A percentile compares a stretch with the other conserved stretches of the same genome.
Conservation (phyloP, 768 basidiomycete genomes). For the Xerocomellus dryophilus region DNA sequence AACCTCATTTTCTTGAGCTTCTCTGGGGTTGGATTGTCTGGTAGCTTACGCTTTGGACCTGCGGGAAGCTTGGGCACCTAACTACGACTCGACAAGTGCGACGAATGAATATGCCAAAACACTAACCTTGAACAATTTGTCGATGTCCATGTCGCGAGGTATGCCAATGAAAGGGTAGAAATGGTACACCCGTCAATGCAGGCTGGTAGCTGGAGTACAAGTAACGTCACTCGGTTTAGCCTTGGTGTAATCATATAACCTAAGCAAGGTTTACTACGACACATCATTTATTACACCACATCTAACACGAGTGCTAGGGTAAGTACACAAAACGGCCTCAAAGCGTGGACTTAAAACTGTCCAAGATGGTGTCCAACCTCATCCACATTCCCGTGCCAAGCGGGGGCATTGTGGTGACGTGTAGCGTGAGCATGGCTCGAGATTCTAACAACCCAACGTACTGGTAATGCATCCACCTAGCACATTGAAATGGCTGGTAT, state of each 20-base stretch:
- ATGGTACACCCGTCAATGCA: background rate
- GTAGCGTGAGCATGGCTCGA: conserved; percentile 25
- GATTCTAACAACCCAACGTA: conserved; percentile 27
- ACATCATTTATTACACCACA: background rate
- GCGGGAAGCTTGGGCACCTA: conserved; percentile 68
- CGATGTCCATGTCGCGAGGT: conserved; percentile 41
- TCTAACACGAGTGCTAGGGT: conserved; percentile 4
- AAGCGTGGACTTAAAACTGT: background rate
- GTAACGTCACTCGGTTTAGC: background rate
- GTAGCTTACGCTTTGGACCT: conserved; percentile 69
- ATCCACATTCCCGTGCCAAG: conserved; percentile 4
- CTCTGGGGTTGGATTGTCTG: conserved; percentile 75
- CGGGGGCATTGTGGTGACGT: conserved; percentile 4
- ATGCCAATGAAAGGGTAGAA: background rate
- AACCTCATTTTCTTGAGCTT: conserved; percentile 77
- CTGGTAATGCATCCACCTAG: conserved; percentile 16
- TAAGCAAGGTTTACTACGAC: conserved; percentile 8
- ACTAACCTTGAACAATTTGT: conserved; percentile 48
- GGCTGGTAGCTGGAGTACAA: background rate
- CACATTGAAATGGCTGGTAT: conserved; percentile 8
- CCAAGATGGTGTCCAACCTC: conserved; percentile 4
- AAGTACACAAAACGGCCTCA: background rate
- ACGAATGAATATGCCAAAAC: background rate
- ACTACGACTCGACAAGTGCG: background rate
- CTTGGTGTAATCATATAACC: conserved; percentile 5